phyloP scores from a whole-genome alignment of 495 filamentous ascomycete genomes.

The Acidomyces sp. region DNA sequence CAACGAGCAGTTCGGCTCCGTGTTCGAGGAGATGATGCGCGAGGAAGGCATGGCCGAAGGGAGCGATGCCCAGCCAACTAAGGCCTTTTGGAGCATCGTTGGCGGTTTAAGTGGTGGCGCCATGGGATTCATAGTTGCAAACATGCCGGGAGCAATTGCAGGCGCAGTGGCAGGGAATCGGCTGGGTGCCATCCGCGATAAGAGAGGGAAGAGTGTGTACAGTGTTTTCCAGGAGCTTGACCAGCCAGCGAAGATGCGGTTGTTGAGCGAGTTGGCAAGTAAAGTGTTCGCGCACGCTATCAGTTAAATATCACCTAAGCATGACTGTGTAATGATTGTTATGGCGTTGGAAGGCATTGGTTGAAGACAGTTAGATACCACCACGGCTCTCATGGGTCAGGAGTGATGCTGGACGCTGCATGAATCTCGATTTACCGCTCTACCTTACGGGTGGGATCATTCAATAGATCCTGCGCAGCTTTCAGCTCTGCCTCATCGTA shows the following conservation, averaged over 20 bases:
- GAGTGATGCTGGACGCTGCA: too few relatives aligned
- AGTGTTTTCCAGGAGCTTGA: constrained; percentile 76
- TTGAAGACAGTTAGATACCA: too few relatives aligned
- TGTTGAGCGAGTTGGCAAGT: constrained; percentile 36
- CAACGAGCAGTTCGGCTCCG: constrained; percentile 70
- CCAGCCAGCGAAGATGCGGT: constrained; percentile 59
- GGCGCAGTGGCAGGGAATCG: constrained; percentile 88
- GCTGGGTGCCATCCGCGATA: constrained; percentile 74
- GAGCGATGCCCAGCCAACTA: constrained; percentile 40
- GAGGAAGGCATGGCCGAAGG: constrained; percentile 76
- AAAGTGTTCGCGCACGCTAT: constrained; percentile 34
- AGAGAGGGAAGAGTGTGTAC: constrained; percentile 90
- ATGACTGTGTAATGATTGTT: too few relatives aligned
- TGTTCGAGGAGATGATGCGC: constrained; percentile 96
- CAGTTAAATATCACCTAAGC: too few relatives aligned
- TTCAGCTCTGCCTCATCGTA: constrained; percentile 63
- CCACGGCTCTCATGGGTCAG: too few relatives aligned
- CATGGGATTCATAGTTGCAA: constrained; percentile 88
- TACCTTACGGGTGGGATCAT: constrained; percentile 29
- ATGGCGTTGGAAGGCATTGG: too few relatives aligned
- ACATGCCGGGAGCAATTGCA: constrained; percentile 75
- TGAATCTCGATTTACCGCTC: constrained; percentile 19
- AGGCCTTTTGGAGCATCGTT: constrained; percentile 73
- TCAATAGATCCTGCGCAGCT: constrained; percentile 62
- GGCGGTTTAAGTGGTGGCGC: constrained; percentile 80